phyloP scores from a whole-genome alignment of 441 rosid genomes.

The Pelargonium cotyledonis region DNA sequence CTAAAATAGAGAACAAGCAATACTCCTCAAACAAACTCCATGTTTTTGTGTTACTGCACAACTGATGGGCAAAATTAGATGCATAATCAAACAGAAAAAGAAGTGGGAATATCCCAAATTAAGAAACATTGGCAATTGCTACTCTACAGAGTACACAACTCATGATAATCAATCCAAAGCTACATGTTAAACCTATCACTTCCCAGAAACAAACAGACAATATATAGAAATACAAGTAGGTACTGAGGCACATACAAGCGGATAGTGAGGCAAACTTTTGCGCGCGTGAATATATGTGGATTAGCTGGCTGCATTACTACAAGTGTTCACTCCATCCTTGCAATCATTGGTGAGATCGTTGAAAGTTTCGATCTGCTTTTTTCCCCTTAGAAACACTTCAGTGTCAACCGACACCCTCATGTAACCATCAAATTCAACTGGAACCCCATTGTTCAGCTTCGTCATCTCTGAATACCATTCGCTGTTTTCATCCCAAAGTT shows the following conservation, averaged over 20 bases:
- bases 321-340: slow-evolving; percentile 89
- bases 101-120: background rate
- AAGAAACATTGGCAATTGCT: slow-evolving; percentile 12
- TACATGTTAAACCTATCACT: slow-evolving; percentile 19
- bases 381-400: slow-evolving; percentile 75
- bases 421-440: slow-evolving; percentile 86
- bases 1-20: no score
- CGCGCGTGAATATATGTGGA: background rate
- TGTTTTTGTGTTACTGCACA: no score
- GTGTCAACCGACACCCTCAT: slow-evolving; percentile 98
- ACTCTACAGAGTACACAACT: slow-evolving; percentile 25
- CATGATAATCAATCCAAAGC: slow-evolving; percentile 19
- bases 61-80: no score
- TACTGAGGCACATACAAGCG: background rate
- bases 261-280: no score
- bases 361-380: slow-evolving; percentile 78
- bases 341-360: slow-evolving; percentile 83
- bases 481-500: slow-evolving; percentile 70
- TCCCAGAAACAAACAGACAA: slow-evolving; percentile 22
- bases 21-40: no score
- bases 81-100: no score
- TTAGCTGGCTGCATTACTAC: slow-evolving; percentile 59
- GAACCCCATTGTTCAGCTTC: slow-evolving; percentile 52
- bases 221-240: slow-evolving; percentile 27
- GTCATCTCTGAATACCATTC: slow-evolving; percentile 89